A percentile compares a stretch with the other conserved stretches of the same genome.
Conservation (phyloP, 1,284 basidiomycete genomes). For the Boletus semigastroideus region DNA sequence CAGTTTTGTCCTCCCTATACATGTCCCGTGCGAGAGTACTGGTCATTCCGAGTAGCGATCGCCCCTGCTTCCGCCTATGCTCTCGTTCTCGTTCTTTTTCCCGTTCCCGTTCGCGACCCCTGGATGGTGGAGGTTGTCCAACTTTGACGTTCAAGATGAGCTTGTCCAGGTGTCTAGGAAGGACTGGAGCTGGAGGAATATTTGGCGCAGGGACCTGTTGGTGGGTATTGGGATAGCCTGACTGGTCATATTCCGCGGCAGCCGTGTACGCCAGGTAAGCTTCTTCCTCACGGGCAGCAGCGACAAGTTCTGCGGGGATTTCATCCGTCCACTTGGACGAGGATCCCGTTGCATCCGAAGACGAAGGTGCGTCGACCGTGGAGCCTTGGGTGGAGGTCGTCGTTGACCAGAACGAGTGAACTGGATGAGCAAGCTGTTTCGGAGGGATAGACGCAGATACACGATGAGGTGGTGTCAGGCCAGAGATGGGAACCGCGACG, state of each 20-base stretch:
- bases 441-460: conserved; percentile 35
- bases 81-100: conserved; percentile 35
- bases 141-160: conserved; percentile 80
- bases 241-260: conserved; percentile 29
- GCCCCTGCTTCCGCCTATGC: conserved; percentile 30
- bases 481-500: conserved; percentile 54
- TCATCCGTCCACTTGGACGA: conserved; percentile 68
- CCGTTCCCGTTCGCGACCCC: conserved; percentile 36
- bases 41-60: conserved; percentile 33
- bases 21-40: conserved; percentile 29
- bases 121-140: conserved; percentile 32
- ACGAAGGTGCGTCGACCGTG: conserved; percentile 21
- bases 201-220: conserved; percentile 58
- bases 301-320: conserved; percentile 72
- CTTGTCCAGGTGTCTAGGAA: conserved; percentile 92
- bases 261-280: conserved; percentile 56
- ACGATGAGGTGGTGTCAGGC: conserved; percentile 33
- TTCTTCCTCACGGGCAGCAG: conserved; percentile 85
- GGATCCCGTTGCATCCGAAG: conserved; percentile 27
- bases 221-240: conserved; percentile 20
- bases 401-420: conserved; percentile 38
- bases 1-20: conserved; percentile 26
- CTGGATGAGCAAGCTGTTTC: conserved; percentile 31
- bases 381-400: conserved; percentile 37
- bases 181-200: conserved; percentile 80